Percentiles rank a stretch among this genome's conserved stretches.
phyloP scores from a whole-genome alignment of 768 basidiomycete genomes.

The Leccinum variicolor region DNA sequence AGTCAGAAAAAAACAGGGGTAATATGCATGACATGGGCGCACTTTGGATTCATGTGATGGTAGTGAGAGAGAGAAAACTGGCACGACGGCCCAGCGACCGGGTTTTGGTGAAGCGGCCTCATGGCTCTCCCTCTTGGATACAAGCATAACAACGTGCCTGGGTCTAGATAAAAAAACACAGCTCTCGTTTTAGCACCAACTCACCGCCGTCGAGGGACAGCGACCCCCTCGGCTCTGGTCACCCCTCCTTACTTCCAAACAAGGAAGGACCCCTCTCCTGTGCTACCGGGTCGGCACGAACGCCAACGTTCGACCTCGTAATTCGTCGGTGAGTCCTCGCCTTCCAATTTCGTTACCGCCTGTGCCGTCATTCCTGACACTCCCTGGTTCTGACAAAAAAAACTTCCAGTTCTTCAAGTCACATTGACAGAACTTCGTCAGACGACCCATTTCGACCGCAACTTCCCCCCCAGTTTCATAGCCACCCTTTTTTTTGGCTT shows the following conservation, averaged over 20 bases:
- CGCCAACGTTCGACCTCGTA: constrained; percentile 25
- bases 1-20: background rate
- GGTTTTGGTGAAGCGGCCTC: constrained; percentile 13
- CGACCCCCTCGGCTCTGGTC: background rate
- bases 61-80: constrained; percentile 2
- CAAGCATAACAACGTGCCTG: constrained; percentile 15
- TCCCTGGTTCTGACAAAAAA: background rate
- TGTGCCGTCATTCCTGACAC: constrained; percentile 19
- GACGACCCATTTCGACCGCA: background rate
- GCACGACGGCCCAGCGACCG: constrained; percentile 15
- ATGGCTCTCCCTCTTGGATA: constrained; percentile 7
- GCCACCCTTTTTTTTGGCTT: background rate
- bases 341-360: constrained; percentile 9
- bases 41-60: background rate
- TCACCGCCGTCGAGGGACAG: no score
- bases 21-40: background rate
- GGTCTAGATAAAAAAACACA: constrained; percentile 11
- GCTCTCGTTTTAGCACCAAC: constrained; percentile 1
- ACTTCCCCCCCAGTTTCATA: background rate
- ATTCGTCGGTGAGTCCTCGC: constrained; percentile 19
- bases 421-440: constrained; percentile 1
- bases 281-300: constrained; percentile 4
- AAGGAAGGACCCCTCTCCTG: constrained; percentile 6
- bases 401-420: background rate
- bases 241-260: constrained; percentile 9